Evolutionary conservation across 148 eudicot species (phyloP).

Genomic region (Agrostemma githago): DNA sequence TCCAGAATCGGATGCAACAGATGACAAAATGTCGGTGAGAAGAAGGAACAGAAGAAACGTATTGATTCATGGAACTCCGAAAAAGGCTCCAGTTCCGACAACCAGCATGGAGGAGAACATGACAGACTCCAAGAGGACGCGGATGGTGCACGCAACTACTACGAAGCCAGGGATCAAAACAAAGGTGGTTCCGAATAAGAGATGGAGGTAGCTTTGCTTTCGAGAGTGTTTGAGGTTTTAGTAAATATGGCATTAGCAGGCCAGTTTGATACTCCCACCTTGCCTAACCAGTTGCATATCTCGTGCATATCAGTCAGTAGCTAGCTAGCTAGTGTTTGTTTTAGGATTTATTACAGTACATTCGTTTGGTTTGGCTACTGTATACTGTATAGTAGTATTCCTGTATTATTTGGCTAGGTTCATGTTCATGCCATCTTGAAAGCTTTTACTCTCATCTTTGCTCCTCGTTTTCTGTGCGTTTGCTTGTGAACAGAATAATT

Average conservation of each 20-base stretch:
- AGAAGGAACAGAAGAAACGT: slow-evolving; percentile 30
- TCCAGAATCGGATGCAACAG: neutral
- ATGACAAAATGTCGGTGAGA: neutral
- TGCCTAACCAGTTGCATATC: slow-evolving; percentile 16
- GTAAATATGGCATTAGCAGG: slow-evolving; percentile 9
- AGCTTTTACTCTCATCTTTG: too few relatives aligned
- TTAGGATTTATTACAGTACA: too few relatives aligned
- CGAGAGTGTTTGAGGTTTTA: slow-evolving; percentile 12
- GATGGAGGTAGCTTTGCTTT: slow-evolving; percentile 18
- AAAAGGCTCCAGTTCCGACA: slow-evolving; percentile 15
- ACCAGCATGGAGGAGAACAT: slow-evolving; percentile 54
- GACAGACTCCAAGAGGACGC: slow-evolving; percentile 23
- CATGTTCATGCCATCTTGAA: too few relatives aligned
- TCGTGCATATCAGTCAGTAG: slow-evolving; percentile 14
- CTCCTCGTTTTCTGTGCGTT: too few relatives aligned
- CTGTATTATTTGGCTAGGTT: too few relatives aligned
- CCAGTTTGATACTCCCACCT: neutral
- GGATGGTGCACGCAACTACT: slow-evolving; percentile 29
- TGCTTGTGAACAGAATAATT: too few relatives aligned
- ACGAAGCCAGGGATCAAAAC: slow-evolving; percentile 34
- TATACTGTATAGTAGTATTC: too few relatives aligned
- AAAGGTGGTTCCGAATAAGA: slow-evolving; percentile 33
- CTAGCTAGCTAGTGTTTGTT: too few relatives aligned
- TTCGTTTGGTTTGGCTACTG: too few relatives aligned
- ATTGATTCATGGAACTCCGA: slow-evolving; percentile 44